Base-by-base conservation (phyloP, 1,284 basidiomycete genomes). In the Sporisorium reilianum region DNA sequence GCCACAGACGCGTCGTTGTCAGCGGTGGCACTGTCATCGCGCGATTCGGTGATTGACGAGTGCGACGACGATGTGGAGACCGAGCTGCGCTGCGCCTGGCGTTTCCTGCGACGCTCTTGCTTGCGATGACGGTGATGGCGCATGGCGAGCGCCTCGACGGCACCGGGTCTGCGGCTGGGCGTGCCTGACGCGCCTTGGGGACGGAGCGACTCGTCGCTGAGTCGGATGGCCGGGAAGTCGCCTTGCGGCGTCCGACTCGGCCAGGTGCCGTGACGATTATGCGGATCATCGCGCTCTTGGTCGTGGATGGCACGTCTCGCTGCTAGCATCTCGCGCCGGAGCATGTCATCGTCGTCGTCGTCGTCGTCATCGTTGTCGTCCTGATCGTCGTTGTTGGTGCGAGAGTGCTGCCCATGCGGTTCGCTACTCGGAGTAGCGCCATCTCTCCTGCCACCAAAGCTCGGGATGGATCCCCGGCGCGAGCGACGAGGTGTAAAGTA, bases 141-240 rank as follows among this genome's bases (percentile, higher is more conserved):
- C 66, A 70, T 56, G 5, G 72, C 72, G 18, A 75, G 66, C 10
- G 58, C 62, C 38, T 75, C 72, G n/a, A 75, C 72, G 5, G 60
- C 72, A 28, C 66, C 66, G 18, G 65, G 64, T 50, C 71, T 57
- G 32, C 71, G 64, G 38, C 62, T 74, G 5, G 65, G 30, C 5
- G 26, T 20, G 12, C 65, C 18, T 14, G 51, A 14, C 4, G 49
- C 52, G 18, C 54, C 40, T 3, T 11, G 48, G 12, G 64, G 58
- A 10, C 55, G 42, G 10, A 42, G 6, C 5, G 51, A 49, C n/a
- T 74, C 64, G 44, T 73, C 70, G 28, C 55, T 64, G 42, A 74
- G 36, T 12, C 71, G 61, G 34, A 74, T 68, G 42, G 71, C 46
- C 2, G 71, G 71, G 16, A 41, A 61, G 41, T 68, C 71, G 32